Evolutionary conservation across 257 asterid species (phyloP), one percentile per base, ranked within the genome.

Genomic region (Striga asiatica): DNA sequence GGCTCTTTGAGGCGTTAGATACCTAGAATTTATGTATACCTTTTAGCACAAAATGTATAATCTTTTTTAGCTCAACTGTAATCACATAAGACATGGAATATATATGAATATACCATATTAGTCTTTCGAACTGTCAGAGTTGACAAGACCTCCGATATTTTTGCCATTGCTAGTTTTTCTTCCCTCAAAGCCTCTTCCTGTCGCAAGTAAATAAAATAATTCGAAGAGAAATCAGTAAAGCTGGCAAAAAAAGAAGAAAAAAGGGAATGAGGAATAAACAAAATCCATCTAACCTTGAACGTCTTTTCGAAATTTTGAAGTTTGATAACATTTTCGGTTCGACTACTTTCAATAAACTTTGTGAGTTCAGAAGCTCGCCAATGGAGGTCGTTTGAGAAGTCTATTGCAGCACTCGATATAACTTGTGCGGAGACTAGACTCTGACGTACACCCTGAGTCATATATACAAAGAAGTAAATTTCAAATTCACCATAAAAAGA

Each of bases 111-210:
- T 56, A 83, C 94, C 78, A 76, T 73, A 49, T 69, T 54, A 27
- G 74, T 73, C 69, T 72, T 81, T 54, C 68, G 79, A 61, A 78
- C 70, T 58, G 86, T 81, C 46, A 86, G 66, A 57, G 71, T 67
- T 43, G 82, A 73, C 58, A 87, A 64, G 65, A 87, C 78, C 29
- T 58, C 92, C 17, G 92, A 70, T 62, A 87, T 79, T 49, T 83
- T 76, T 43, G 68, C 84, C 74, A 76, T 68, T 10, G 96, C 89
- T 47, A 62, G 9, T 56, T 79, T 66, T 62, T 87, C 89, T 61
- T 87, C 96, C 47, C 71, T 68, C 37, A 66, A 29, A 16, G 96
- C 80, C 54, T 87, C 94, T 68, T 83, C 94, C 94, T 86, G 82
- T 69, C 16, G 34, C 52, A 66, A 54, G 13, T 54, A 50, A 66